phyloP scores from a whole-genome alignment of 306 rosid genomes.

The Canavalia gladiata region DNA sequence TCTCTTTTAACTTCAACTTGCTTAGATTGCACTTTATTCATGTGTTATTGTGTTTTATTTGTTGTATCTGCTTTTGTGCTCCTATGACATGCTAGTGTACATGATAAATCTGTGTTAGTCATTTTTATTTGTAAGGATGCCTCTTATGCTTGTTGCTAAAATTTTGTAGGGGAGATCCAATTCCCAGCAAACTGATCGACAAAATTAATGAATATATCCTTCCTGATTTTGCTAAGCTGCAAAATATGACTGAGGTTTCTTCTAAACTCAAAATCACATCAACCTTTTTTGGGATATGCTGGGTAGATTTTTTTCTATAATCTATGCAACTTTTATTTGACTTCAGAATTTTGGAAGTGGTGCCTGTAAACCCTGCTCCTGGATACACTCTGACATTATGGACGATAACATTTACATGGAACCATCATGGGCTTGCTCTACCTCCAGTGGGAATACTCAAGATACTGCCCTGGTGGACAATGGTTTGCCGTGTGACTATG shows the following conservation, averaged over 20 bases:
- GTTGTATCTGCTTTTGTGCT: constrained; percentile 37
- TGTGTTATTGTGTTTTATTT: constrained; percentile 38
- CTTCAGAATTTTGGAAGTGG: constrained; percentile 66
- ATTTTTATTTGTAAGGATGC: constrained; percentile 29
- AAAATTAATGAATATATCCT: constrained; percentile 84
- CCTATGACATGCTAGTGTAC: constrained; percentile 19
- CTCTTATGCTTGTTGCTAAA: constrained; percentile 46
- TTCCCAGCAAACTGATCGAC: constrained; percentile 77
- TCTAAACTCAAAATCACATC: constrained; percentile 47
- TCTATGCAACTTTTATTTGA: constrained; percentile 33
- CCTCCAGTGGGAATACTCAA: constrained; percentile 51
- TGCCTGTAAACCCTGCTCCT: constrained; percentile 70
- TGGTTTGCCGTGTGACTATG: constrained; percentile 50
- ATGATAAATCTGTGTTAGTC: constrained; percentile 28
- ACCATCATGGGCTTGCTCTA: constrained; percentile 52
- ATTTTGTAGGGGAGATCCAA: constrained; percentile 84
- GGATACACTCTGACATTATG: constrained; percentile 96
- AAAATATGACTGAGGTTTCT: constrained; percentile 69
- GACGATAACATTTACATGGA: constrained; percentile 95
- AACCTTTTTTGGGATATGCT: constrained; percentile 6
- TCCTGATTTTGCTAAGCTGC: constrained; percentile 67
- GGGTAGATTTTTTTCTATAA: constrained; percentile 16
- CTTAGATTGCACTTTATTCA: constrained; percentile 25
- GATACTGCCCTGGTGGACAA: constrained; percentile 48
- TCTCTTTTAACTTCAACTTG: constrained; percentile 33